Evolutionary conservation across 371 early-diverging fungal species (phyloP).

Genomic region (Apophysomyces trapeziformis): DNA sequence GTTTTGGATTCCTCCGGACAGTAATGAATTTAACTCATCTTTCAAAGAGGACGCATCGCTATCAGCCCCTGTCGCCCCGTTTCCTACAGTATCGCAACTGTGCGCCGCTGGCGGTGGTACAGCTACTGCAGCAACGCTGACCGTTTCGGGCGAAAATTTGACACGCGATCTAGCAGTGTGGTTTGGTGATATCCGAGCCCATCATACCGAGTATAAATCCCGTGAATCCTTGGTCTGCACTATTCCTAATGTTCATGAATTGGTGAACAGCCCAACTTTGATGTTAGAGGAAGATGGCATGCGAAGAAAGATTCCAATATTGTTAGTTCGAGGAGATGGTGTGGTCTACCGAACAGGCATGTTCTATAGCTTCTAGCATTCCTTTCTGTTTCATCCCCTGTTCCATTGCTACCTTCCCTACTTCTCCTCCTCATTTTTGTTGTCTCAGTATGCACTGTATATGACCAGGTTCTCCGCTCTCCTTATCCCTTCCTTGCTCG

Average conservation of each 20-base stretch:
- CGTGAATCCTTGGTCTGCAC: slow-evolving; percentile 51
- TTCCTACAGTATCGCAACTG: slow-evolving; percentile 30
- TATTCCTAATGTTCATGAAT: slow-evolving; percentile 40
- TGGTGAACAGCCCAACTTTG: slow-evolving; percentile 31
- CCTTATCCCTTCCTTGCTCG: neutral
- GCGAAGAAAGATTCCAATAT: slow-evolving; percentile 51
- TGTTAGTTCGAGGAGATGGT: slow-evolving; percentile 69
- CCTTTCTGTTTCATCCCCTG: slow-evolving; percentile 23
- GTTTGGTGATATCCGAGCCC: slow-evolving; percentile 68
- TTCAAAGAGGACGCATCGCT: slow-evolving; percentile 20
- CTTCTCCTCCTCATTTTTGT: neutral
- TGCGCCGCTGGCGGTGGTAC: neutral
- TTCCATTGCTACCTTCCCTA: slow-evolving; percentile 11
- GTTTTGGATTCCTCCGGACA: slow-evolving; percentile 61
- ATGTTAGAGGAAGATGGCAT: slow-evolving; percentile 30
- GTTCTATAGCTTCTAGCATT: slow-evolving; percentile 38
- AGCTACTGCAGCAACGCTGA: slow-evolving; percentile 22
- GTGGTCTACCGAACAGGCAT: slow-evolving; percentile 67
- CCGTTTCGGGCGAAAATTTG: slow-evolving; percentile 68
- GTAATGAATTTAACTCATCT: slow-evolving; percentile 19
- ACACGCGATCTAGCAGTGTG: slow-evolving; percentile 68
- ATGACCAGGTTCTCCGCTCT: neutral
- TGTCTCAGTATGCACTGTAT: neutral
- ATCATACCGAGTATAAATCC: slow-evolving; percentile 56
- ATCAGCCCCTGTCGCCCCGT: slow-evolving; percentile 36